A percentile compares a stretch with the other conserved stretches of the same genome.
Evolutionary conservation across 805 yeast species (phyloP).

Genomic region (Metschnikowia peoriensis): DNA sequence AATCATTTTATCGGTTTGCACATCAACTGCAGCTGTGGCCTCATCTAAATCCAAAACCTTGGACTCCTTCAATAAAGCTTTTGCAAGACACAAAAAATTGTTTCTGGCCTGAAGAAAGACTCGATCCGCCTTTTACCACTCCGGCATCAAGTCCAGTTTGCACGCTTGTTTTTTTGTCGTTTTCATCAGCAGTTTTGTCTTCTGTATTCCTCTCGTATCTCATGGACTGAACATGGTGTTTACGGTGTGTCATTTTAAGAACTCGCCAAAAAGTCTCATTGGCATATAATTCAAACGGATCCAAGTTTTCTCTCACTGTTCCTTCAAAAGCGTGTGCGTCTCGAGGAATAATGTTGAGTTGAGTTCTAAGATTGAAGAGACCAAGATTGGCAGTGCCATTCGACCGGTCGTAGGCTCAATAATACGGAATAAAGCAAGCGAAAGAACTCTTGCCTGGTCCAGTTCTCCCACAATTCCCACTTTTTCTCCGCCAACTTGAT

Average conservation of each 20-base stretch:
- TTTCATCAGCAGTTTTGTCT: constrained; percentile 1
- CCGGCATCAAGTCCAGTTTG: constrained; percentile 22
- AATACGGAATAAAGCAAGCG: constrained; percentile 27
- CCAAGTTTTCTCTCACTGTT: constrained; percentile 26
- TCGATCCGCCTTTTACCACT: constrained; percentile 71
- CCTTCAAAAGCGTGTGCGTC: constrained; percentile 29
- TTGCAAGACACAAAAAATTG: constrained; percentile 79
- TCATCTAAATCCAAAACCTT: constrained; percentile 77
- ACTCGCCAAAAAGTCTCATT: constrained; percentile 28
- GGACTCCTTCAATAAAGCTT: constrained; percentile 73
- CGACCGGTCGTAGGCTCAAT: constrained; percentile 27
- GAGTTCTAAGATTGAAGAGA: constrained; percentile 25
- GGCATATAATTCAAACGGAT: constrained; percentile 22
- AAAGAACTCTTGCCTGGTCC: constrained; percentile 32
- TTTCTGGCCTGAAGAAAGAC: constrained; percentile 83
- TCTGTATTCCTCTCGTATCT: constrained; percentile 16
- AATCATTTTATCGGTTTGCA: constrained; percentile 21
- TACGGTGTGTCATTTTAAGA: constrained; percentile 27
- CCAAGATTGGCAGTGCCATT: constrained; percentile 24
- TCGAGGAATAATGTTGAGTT: constrained; percentile 30
- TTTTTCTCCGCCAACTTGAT: constrained; percentile 26
- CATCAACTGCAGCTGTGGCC: constrained; percentile 55
- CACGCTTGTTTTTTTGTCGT: constrained; percentile 8
- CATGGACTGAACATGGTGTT: constrained; percentile 24
- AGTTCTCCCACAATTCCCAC: constrained; percentile 32